Base-by-base conservation (phyloP, 1,139 yeast genomes). In the Geotrichum reessii region DNA sequence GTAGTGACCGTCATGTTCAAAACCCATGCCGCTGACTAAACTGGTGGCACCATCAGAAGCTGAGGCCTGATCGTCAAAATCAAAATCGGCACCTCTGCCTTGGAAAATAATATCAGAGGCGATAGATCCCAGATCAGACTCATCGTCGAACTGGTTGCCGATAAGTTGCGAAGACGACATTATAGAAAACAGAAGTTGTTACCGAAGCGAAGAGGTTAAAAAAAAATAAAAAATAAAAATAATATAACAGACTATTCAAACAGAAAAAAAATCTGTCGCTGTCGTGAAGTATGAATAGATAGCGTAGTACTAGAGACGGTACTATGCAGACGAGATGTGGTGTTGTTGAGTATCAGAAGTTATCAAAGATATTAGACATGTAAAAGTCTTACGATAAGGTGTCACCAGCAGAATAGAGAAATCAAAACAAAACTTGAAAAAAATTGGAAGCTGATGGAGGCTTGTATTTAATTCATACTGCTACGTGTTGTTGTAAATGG, bases 31-130 rank as follows among this genome's bases (percentile, higher is more conserved):
- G 51, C 61, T 58, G 50, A 55, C 63, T 27, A 69, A 62, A 44
- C 65, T 65, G 37, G 66, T 65, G 17, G 69, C 62, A 44, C 66
- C 67, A 40, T 69, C 69, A 28, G 62, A 52, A 8, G 66, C 62
- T 2, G 63, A 51, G 33, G 59, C 61, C 12, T 63, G 64, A 48
- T 63, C 65, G 48, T 55, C 62, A n/a, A 49, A 51, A 17, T 53
- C 54, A 19, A 47, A 22, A 22, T 40, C 50, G 37, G 47, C 58
- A 5, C 55, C 55, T 22, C 69, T 59, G 22, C 70, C 70, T 57
- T 65, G 65, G 50, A 66, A 67, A 27, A 69, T 59, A 28, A 68
- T 64, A 53, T 67, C 71, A 17, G 72, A 68, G 19, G 65, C 61
- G 28, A 67, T 65, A 7, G 73, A 70, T 54, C 64, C 69, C 28